Conservation (phyloP, 805 yeast species). For the Sugiyamaella lignohabitans region DNA sequence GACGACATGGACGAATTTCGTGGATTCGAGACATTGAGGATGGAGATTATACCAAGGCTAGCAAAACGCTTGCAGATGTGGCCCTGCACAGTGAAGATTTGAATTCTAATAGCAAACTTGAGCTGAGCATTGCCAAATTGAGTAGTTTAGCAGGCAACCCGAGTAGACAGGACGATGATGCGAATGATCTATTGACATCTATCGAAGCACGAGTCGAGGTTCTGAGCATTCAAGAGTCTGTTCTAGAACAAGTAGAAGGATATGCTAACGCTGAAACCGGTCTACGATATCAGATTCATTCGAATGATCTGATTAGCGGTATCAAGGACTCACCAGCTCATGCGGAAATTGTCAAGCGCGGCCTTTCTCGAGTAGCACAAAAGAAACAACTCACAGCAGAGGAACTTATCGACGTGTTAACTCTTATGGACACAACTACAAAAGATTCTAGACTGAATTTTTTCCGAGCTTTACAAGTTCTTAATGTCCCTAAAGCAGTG, state of each 20-base stretch:
- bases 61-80: conserved; percentile 42
- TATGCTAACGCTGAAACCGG: background rate
- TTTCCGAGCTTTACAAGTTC: conserved; percentile 38
- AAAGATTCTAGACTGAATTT: conserved; percentile 29
- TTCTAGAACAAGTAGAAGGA: conserved; percentile 9
- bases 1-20: conserved; percentile 40
- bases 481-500: conserved; percentile 18
- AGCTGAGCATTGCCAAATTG: conserved; percentile 67
- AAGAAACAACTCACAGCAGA: conserved; percentile 37
- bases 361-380: conserved; percentile 31
- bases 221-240: conserved; percentile 42
- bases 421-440: conserved; percentile 37
- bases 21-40: conserved; percentile 64
- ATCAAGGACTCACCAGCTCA: conserved; percentile 21
- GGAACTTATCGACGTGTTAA: conserved; percentile 49
- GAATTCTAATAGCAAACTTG: conserved; percentile 45
- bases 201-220: conserved; percentile 47
- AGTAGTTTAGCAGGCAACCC: conserved; percentile 42
- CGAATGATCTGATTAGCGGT: conserved; percentile 9
- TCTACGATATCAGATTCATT: background rate
- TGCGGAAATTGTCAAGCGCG: conserved; percentile 25
- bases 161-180: background rate
- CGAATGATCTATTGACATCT: conserved; percentile 31
- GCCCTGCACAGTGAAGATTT: conserved; percentile 36
- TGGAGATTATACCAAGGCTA: conserved; percentile 45